These are phyloP conservation scores for Calamus simplicifolius DNA, from an alignment of 176 grass and related monocot species.

Conservation along the genomic window DNA sequence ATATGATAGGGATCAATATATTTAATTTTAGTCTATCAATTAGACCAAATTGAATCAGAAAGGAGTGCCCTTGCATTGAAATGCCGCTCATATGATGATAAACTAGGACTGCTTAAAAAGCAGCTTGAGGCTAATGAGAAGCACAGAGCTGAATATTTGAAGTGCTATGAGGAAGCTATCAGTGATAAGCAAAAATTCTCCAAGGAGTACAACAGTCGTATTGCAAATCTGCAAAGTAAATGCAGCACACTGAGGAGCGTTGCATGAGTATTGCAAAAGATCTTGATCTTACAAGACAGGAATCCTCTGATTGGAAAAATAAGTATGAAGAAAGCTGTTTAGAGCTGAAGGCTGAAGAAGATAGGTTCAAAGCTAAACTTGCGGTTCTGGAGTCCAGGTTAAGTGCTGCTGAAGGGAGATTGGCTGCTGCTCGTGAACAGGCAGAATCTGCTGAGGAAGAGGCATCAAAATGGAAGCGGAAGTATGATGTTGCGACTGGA, in stretches of 20 bases:
- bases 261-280: slow-evolving; percentile 48
- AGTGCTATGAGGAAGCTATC: slow-evolving; percentile 47
- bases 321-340: slow-evolving; percentile 44
- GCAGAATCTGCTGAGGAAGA: slow-evolving; percentile 50
- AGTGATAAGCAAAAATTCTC: slow-evolving; percentile 60
- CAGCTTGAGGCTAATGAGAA: slow-evolving; percentile 57
- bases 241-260: slow-evolving; percentile 58
- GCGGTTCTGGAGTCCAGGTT: slow-evolving; percentile 40
- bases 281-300: slow-evolving; percentile 41
- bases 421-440: slow-evolving; percentile 55
- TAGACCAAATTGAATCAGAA: slow-evolving; percentile 63
- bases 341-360: slow-evolving; percentile 36
- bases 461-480: slow-evolving; percentile 72
- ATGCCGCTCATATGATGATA: slow-evolving; percentile 55
- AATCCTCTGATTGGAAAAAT: slow-evolving; percentile 54
- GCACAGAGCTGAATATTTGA: slow-evolving; percentile 71
- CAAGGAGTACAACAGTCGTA: slow-evolving; percentile 40
- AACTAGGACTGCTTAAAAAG: slow-evolving; percentile 56
- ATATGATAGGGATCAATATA: no score
- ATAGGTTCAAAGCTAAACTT: slow-evolving; percentile 29
- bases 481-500: slow-evolving; percentile 53
- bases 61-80: slow-evolving; percentile 54
- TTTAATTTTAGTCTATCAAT: no score
- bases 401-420: slow-evolving; percentile 46
- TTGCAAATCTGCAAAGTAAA: slow-evolving; percentile 60